Percentiles rank a stretch among this genome's conserved stretches.
phyloP scores from a whole-genome alignment of 805 yeast species.

The Metschnikowia cerradonensis region DNA sequence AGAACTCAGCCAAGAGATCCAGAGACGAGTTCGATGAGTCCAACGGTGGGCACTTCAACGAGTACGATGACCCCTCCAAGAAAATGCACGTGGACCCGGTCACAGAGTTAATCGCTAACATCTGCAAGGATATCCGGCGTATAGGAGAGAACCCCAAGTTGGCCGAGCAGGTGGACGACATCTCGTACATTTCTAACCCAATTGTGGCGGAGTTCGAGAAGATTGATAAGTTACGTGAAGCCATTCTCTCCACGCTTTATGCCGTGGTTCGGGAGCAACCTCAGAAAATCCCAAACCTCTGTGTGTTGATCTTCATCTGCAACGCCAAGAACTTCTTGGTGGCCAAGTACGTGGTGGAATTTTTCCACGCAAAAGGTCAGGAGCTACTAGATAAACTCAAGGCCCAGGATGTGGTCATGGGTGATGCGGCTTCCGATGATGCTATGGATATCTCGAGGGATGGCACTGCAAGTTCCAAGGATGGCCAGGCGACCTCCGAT shows the following conservation, averaged over 20 bases:
- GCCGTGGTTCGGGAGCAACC: slow-evolving; percentile 86
- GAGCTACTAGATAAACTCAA: slow-evolving; percentile 41
- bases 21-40: slow-evolving; percentile 23
- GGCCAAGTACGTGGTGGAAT: slow-evolving; percentile 67
- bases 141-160: slow-evolving; percentile 42
- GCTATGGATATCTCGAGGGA: too few species aligned
- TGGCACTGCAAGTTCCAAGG: too few species aligned
- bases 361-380: slow-evolving; percentile 61
- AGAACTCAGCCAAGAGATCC: slow-evolving; percentile 16
- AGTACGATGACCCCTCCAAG: slow-evolving; percentile 23
- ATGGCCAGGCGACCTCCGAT: background rate
- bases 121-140: slow-evolving; percentile 42
- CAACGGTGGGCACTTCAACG: slow-evolving; percentile 10
- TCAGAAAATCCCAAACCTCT: slow-evolving; percentile 73
- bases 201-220: slow-evolving; percentile 62
- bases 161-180: slow-evolving; percentile 41
- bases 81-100: slow-evolving; percentile 40
- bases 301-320: slow-evolving; percentile 62
- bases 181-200: slow-evolving; percentile 65
- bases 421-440: slow-evolving; percentile 1
- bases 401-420: slow-evolving; percentile 9
- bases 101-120: slow-evolving; percentile 38
- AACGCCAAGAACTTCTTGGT: slow-evolving; percentile 60
- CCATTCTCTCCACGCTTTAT: slow-evolving; percentile 58
- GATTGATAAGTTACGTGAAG: slow-evolving; percentile 55